These are phyloP conservation scores for Chlorella sp. DNA, from an alignment of 139 green algal species.

Conservation along the genomic window DNA sequence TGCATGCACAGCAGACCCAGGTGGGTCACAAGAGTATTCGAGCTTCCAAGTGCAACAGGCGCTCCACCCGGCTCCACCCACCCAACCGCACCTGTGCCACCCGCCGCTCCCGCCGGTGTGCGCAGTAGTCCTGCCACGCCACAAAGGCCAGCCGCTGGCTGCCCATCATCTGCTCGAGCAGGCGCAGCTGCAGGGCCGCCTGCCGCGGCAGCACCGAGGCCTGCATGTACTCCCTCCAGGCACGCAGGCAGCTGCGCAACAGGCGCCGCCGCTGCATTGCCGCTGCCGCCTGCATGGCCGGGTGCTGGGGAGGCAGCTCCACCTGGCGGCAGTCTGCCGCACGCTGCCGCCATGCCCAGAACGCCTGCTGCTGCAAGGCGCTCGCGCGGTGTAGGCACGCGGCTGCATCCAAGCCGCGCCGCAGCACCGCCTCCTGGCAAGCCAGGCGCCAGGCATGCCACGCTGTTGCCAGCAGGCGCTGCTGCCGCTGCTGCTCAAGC, in stretches of 20 bases:
- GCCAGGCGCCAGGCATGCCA: conserved; percentile 7
- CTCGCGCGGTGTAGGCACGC: neutral
- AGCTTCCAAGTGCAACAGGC: too few species aligned
- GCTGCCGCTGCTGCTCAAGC: neutral
- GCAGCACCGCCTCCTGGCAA: neutral
- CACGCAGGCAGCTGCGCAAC: neutral
- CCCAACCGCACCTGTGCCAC: neutral
- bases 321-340: neutral
- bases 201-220: neutral
- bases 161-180: conserved; percentile 20
- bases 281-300: neutral
- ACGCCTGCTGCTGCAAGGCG: neutral
- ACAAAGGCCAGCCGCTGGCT: conserved; percentile 4
- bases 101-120: neutral
- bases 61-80: neutral
- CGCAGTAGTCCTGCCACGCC: conserved; percentile 15
- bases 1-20: too few species aligned
- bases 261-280: conserved; percentile 9
- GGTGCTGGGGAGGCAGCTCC: conserved; percentile 14
- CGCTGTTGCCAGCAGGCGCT: neutral
- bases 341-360: neutral
- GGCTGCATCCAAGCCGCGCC: neutral
- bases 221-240: conserved; percentile 15
- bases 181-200: neutral
- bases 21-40: too few species aligned